phyloP scores from a whole-genome alignment of 257 asterid genomes.

The Plantago major region DNA sequence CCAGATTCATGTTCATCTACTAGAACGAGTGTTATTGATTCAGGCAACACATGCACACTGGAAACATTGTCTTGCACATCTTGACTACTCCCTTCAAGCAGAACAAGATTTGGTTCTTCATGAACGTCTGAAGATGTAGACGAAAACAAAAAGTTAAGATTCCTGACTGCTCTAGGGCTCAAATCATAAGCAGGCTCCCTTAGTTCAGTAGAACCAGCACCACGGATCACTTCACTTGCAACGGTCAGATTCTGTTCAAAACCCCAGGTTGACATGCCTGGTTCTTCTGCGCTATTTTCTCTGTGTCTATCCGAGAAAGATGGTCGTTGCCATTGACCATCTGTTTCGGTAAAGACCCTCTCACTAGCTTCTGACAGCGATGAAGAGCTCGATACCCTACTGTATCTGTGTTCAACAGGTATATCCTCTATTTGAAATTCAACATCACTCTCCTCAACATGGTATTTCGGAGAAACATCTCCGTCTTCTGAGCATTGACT shows the following conservation, averaged over 20 bases:
- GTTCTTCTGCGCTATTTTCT: no score
- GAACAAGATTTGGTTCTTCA: conserved; percentile 30
- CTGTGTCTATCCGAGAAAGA: no score
- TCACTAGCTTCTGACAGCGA: conserved; percentile 44
- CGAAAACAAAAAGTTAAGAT: background rate
- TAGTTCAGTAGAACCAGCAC: background rate
- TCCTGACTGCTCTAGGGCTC: background rate
- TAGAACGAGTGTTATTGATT: conserved; percentile 13
- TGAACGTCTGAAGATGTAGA: conserved; percentile 23
- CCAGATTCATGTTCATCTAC: conserved; percentile 21
- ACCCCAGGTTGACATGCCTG: no score
- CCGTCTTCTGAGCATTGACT: conserved; percentile 56
- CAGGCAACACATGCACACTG: conserved; percentile 11
- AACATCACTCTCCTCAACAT: conserved; percentile 27
- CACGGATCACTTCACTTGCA: background rate
- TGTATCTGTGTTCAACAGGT: conserved; percentile 9
- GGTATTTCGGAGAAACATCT: conserved; percentile 34
- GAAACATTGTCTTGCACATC: conserved; percentile 17
- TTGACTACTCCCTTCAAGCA: conserved; percentile 25
- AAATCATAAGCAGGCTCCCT: conserved; percentile 2
- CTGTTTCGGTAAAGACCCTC: conserved; percentile 10
- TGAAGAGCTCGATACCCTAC: conserved; percentile 46
- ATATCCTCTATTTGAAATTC: conserved; percentile 13
- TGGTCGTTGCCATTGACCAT: background rate
- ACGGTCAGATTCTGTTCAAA: background rate